These are phyloP conservation scores for Brettanomyces sp. DNA, from an alignment of 805 yeast species.

Conservation along the genomic window DNA sequence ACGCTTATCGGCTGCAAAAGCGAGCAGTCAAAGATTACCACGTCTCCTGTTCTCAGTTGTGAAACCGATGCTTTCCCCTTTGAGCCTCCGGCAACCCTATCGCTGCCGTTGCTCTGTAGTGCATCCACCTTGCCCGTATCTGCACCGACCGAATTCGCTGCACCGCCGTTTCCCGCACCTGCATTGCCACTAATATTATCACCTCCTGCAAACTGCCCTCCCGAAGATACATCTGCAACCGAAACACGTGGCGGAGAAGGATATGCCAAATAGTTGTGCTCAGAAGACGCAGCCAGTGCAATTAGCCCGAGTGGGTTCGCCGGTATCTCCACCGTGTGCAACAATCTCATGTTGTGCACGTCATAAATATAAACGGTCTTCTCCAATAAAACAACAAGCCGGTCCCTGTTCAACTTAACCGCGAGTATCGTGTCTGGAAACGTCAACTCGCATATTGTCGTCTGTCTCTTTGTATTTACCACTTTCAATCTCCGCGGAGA, in stretches of 20 bases:
- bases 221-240: constrained; percentile 9
- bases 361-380: constrained; percentile 87
- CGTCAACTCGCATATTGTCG: constrained; percentile 79
- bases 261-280: constrained; percentile 52
- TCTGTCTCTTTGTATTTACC: constrained; percentile 63
- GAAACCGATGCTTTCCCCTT: neutral
- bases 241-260: constrained; percentile 62
- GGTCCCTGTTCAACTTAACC: constrained; percentile 71
- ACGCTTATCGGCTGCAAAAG: constrained; percentile 75
- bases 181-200: neutral
- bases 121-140: neutral
- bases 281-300: constrained; percentile 47
- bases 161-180: neutral
- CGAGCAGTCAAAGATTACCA: constrained; percentile 71
- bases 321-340: constrained; percentile 63
- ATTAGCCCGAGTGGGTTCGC: constrained; percentile 52
- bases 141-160: neutral
- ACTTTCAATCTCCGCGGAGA: constrained; percentile 82
- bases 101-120: neutral
- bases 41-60: constrained; percentile 48
- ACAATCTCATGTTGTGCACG: constrained; percentile 76
- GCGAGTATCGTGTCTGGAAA: constrained; percentile 75
- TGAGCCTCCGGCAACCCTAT: neutral
- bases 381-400: constrained; percentile 72
- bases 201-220: neutral